Evolutionary conservation across 164 flowering plant genomes (phyloP), one percentile per base, ranked within the genome.

Genomic region (Santalum album): DNA sequence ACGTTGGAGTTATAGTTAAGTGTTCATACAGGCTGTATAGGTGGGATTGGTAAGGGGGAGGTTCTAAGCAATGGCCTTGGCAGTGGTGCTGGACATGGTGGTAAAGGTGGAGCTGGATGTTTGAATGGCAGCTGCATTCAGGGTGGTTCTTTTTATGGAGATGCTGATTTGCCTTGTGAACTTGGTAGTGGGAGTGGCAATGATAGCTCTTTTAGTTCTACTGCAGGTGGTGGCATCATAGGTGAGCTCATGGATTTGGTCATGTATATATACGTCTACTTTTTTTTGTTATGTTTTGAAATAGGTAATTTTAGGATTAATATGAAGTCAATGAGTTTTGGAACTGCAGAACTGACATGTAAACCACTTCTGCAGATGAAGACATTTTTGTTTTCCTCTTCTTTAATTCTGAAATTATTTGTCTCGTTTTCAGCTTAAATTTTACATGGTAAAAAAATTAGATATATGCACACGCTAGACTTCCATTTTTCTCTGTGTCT

Each of bases 161-260:
- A 82, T 83, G 74, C 84, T 58, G 84, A 81, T 65, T 68, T 86
- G 65, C 98, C 98, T 34, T 92, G 98, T 80, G 98, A 92, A 64
- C 96, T 92, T 68, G 98, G 96, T 50, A 92, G 98, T 79, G 98
- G 96, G 50, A 92, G 98, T 81, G 96, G 98, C 58, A 81, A 78
- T 65, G 70, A 64, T 43, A 79, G 72, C 60, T 60, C 57, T 49
- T 68, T 67, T 68, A 89, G 77, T 64, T 65, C 84, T 55, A 80
- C 86, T 52, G 75, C 87, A 0, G 98, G 98, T 54, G 96, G 98
- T 57, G 98, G 98, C 44, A 79, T 92, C 51, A 75, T 92, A 62
- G 96, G 98, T 92, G 62, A 63, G 78, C 34, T n/a, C n/a, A n/a
- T n/a, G 9, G 34, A 9, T 29, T 29, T n/a, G n/a, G n/a, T n/a